Evolutionary conservation across 768 basidiomycete genomes (phyloP), one percentile per base, ranked within the genome.

Genomic region (Sarcodon aspratus): DNA sequence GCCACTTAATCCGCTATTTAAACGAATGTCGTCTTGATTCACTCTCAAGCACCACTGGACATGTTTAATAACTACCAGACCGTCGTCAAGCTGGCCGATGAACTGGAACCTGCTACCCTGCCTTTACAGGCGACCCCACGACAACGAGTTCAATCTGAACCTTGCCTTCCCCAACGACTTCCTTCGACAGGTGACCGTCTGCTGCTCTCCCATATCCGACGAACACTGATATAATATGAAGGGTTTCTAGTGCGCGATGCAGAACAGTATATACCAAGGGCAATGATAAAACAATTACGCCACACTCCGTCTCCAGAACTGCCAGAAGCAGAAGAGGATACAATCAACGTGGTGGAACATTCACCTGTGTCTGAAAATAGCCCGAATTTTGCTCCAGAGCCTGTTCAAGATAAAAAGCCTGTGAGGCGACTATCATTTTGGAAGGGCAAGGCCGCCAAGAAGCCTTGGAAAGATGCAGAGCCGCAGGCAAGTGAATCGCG

Each of bases 401-500:
- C 21, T 27, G 21, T 27, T 27, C 21, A 27, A 27, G 21, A 27
- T 5, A 27, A 27, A 27, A 27, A 27, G 21, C 21, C 21, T 27
- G 21, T 27, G 21, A 27, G 21, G 5, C 21, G 21, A 27, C 21
- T 27, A 27, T 27, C 21, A 27, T 27, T 27, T 27, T 48, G 49
- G 32, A 49, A 47, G 18, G 46, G 48, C 17, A 32, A 36, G 10
- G 42, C 36, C 3, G 36, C 36, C 13, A 8, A 9, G 40, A 42
- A 36, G 9, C 51, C 50, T 21, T 62, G 45, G 3, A 37, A 45
- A 21, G 56, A 48, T 13, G 49, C 50, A 18, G 50, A 54, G 27
- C 49, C 60, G 55, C 33, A 69, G 44, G 13, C 51, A 51, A 35
- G 50, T 21, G 32, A 27, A 27, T 27, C 21, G 21, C 21, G 21